Percentiles rank a stretch among this genome's conserved stretches.
These are phyloP conservation scores for Alternaria viburni DNA, from an alignment of 2,329 filamentous ascomycete species.

Conservation along the genomic window DNA sequence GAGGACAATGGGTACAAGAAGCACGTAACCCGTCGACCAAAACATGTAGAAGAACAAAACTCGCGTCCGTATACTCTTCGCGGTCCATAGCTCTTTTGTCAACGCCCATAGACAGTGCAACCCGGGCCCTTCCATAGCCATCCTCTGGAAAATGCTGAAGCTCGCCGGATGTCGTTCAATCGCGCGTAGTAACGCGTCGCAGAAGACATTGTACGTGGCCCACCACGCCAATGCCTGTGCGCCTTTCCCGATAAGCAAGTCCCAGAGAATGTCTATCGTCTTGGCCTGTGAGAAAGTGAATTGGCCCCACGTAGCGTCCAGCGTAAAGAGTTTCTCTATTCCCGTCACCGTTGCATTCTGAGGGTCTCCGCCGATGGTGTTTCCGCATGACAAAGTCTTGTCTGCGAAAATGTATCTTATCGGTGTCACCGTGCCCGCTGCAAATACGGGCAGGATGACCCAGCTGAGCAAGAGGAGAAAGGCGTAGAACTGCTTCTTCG, in stretches of 20 bases:
- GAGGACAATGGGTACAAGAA: constrained; percentile 41
- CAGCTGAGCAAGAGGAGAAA: constrained; percentile 11
- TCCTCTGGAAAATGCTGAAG: constrained; percentile 42
- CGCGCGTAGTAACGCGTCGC: constrained; percentile 39
- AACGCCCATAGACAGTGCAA: constrained; percentile 33
- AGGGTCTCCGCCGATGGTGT: constrained; percentile 3
- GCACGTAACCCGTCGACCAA: constrained; percentile 36
- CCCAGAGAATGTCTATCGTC: constrained; percentile 46
- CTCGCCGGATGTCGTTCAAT: constrained; percentile 46
- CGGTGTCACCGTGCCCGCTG: constrained; percentile 15
- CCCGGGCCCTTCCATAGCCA: constrained; percentile 37
- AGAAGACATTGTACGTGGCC: constrained; percentile 42
- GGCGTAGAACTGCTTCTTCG: constrained; percentile 19
- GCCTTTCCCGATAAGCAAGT: constrained; percentile 42
- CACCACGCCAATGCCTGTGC: constrained; percentile 39
- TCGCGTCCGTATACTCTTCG: constrained; percentile 28
- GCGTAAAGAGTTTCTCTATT: constrained; percentile 36
- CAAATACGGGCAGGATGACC: constrained; percentile 15
- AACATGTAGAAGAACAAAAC: constrained; percentile 40
- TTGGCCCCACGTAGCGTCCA: constrained; percentile 32
- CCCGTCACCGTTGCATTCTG: constrained; percentile 26
- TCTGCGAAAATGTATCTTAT: constrained; percentile 13
- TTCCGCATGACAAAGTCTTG: constrained; percentile 21
- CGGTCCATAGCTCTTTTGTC: constrained; percentile 30
- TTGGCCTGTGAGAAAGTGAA: constrained; percentile 44